Percentiles rank a stretch among this genome's conserved stretches.
Conservation (phyloP, 352 stramenopile genomes). For the Bremia lactucae region DNA sequence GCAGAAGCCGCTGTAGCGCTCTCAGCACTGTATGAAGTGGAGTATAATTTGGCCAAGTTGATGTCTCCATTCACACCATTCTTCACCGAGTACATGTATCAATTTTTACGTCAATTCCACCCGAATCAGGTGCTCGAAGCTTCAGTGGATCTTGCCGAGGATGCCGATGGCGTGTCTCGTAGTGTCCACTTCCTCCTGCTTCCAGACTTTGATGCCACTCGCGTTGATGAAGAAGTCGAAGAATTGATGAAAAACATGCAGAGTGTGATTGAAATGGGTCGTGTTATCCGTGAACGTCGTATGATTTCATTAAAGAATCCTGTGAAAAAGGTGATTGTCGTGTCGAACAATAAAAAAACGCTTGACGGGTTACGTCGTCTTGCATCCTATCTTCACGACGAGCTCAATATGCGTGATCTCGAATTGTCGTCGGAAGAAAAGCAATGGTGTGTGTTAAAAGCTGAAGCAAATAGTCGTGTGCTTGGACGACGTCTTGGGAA, state of each 20-base stretch:
- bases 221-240: slow-evolving; percentile 91
- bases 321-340: slow-evolving; percentile 93
- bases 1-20: slow-evolving; percentile 75
- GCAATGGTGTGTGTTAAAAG: slow-evolving; percentile 89
- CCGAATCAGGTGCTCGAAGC: slow-evolving; percentile 27
- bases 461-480: slow-evolving; percentile 89
- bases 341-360: slow-evolving; percentile 80
- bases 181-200: slow-evolving; percentile 95
- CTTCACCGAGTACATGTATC: slow-evolving; percentile 99
- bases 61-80: slow-evolving; percentile 99
- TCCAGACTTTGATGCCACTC: slow-evolving; percentile 87
- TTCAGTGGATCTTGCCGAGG: slow-evolving; percentile 81
- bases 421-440: slow-evolving; percentile 85
- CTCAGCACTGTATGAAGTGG: slow-evolving; percentile 96
- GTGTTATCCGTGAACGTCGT: slow-evolving; percentile 92
- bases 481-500: slow-evolving; percentile 96
- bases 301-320: slow-evolving; percentile 96
- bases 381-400: slow-evolving; percentile 92
- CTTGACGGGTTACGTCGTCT: slow-evolving; percentile 72
- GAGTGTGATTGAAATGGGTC: slow-evolving; percentile 93
- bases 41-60: slow-evolving; percentile 90
- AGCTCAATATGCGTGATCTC: slow-evolving; percentile 95
- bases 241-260: slow-evolving; percentile 93
- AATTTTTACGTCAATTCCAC: slow-evolving; percentile 95
- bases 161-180: slow-evolving; percentile 86